Evolutionary conservation across 805 yeast genomes (phyloP).

Genomic region (Sungouiozyma ichnusensis): DNA sequence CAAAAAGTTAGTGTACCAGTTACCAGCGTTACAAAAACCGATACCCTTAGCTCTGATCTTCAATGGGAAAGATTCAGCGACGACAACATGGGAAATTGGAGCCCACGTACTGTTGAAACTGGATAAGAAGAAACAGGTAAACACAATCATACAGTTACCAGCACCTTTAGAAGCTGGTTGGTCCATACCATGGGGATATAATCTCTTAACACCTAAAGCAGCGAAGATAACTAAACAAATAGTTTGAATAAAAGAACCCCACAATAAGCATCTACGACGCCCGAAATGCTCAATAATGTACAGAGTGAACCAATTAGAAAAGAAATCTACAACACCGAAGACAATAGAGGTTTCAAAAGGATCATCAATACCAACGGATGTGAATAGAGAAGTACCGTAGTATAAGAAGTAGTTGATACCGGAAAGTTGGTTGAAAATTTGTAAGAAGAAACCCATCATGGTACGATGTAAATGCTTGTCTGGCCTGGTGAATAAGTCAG

Average conservation of each 20-base stretch:
- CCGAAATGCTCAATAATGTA: slow-evolving; percentile 45
- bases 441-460: slow-evolving; percentile 42
- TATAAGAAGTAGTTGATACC: slow-evolving; percentile 56
- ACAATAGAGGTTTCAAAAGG: slow-evolving; percentile 49
- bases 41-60: slow-evolving; percentile 49
- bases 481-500: slow-evolving; percentile 20
- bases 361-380: slow-evolving; percentile 49
- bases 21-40: slow-evolving; percentile 48
- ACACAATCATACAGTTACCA: slow-evolving; percentile 61
- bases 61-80: slow-evolving; percentile 60
- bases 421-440: slow-evolving; percentile 48
- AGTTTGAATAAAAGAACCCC: slow-evolving; percentile 40
- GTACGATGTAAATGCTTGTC: slow-evolving; percentile 44
- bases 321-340: slow-evolving; percentile 49
- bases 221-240: slow-evolving; percentile 41
- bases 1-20: slow-evolving; percentile 54
- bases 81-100: slow-evolving; percentile 51
- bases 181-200: slow-evolving; percentile 25
- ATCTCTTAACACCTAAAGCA: slow-evolving; percentile 44
- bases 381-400: slow-evolving; percentile 52
- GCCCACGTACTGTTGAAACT: slow-evolving; percentile 70
- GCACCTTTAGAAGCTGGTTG: slow-evolving; percentile 41
- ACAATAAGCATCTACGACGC: slow-evolving; percentile 37
- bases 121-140: slow-evolving; percentile 58
- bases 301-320: slow-evolving; percentile 41